Conservation (phyloP, 805 yeast genomes). For the Millerago galiae region DNA sequence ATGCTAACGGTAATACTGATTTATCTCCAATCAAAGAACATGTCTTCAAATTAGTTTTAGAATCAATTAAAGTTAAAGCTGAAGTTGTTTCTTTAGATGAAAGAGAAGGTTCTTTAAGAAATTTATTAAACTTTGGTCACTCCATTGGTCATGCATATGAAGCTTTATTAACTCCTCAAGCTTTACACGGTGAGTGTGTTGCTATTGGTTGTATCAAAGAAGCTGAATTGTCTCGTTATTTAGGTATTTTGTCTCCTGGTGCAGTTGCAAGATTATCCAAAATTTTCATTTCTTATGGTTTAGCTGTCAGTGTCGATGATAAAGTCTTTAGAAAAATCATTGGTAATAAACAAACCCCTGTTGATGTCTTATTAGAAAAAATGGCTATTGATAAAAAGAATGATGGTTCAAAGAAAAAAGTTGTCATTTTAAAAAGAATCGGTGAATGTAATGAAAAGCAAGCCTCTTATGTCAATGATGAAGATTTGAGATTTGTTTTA, state of each 20-base stretch:
- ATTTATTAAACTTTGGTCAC: constrained; percentile 91
- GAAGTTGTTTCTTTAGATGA: constrained; percentile 91
- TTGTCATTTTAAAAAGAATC: constrained; percentile 74
- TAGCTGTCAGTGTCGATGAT: constrained; percentile 77
- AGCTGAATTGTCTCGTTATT: constrained; percentile 90
- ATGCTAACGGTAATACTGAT: constrained; percentile 48
- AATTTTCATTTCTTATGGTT: constrained; percentile 76
- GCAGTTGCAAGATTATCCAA: constrained; percentile 88
- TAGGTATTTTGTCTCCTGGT: constrained; percentile 83
- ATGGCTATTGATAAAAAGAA: constrained; percentile 97
- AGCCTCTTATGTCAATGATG: constrained; percentile 80
- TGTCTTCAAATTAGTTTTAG: constrained; percentile 70
- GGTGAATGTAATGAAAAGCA: constrained; percentile 86
- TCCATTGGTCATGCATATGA: constrained; percentile 97
- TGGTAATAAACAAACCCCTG: constrained; percentile 63
- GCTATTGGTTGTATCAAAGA: constrained; percentile 92
- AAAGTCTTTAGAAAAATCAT: constrained; percentile 65
- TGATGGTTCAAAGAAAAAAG: constrained; percentile 85
- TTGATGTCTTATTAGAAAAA: constrained; percentile 64
- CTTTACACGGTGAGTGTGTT: constrained; percentile 98
- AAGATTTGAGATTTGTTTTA: constrained; percentile 71
- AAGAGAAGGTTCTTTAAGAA: constrained; percentile 90
- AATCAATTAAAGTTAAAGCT: constrained; percentile 86
- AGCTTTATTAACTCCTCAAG: constrained; percentile 95
- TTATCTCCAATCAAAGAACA: constrained; percentile 66